phyloP scores from a whole-genome alignment of 148 eudicot genomes.

The Camellia japonica region DNA sequence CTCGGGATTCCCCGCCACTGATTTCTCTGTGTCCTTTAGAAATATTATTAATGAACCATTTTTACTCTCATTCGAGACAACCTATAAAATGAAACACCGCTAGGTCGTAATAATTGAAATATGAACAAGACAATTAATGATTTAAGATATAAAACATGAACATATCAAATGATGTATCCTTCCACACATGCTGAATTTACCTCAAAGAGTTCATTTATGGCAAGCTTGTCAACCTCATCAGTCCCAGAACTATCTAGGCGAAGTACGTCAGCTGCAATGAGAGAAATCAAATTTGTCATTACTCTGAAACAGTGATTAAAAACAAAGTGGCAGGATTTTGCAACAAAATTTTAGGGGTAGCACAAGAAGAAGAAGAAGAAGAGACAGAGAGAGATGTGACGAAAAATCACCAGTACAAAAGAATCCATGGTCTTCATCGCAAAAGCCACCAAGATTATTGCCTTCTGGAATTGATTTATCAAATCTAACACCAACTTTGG shows the following conservation, averaged over 20 bases:
- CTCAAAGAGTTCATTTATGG: slow-evolving; percentile 83
- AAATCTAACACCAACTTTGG: slow-evolving; percentile 94
- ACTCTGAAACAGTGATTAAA: background rate
- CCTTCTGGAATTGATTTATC: slow-evolving; percentile 81
- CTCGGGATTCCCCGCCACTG: slow-evolving; percentile 66
- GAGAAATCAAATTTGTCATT: slow-evolving; percentile 3
- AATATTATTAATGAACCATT: slow-evolving; percentile 63
- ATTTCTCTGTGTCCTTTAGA: slow-evolving; percentile 87
- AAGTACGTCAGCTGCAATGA: slow-evolving; percentile 60
- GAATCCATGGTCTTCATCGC: slow-evolving; percentile 89
- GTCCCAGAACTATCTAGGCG: slow-evolving; percentile 62
- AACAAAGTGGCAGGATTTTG: background rate
- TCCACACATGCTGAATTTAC: slow-evolving; percentile 28
- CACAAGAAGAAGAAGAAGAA: background rate
- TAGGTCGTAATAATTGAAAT: background rate
- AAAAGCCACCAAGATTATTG: slow-evolving; percentile 80
- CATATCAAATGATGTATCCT: background rate
- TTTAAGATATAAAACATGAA: background rate
- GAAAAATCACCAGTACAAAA: slow-evolving; percentile 72
- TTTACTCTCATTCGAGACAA: slow-evolving; percentile 61
- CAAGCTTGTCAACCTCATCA: slow-evolving; percentile 76
- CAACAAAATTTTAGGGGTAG: background rate
- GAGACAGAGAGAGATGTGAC: background rate
- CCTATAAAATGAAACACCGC: slow-evolving; percentile 34
- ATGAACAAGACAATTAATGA: slow-evolving; percentile 1